Evolutionary conservation across 805 yeast genomes (phyloP), one percentile per base, ranked within the genome.

Genomic region (Saturnispora quitensis): DNA sequence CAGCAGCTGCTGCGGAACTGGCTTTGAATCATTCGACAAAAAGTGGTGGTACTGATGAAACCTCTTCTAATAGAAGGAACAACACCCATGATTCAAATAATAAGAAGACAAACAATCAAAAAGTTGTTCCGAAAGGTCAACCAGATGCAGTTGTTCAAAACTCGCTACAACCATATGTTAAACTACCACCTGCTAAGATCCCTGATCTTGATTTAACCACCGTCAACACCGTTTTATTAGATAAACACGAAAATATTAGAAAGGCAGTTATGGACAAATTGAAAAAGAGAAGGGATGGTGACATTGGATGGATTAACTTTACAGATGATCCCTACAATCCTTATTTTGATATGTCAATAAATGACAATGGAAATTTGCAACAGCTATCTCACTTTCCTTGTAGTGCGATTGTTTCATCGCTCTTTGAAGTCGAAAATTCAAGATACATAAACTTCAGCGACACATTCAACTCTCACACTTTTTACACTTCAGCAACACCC

Each of bases 131-230:
- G 27, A 55, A 53, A 31, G 7, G 17, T 20, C 47, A 58, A 22
- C 22, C 57, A 56, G 17, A 56, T 15, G 18, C 47, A 24, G 28
- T 46, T 34, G 38, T 60, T n/a, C 66, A 68, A n/a, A 67, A 72
- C 55, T 63, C 73, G 5, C 74, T 75, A 38, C 91, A 87, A 62
- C 89, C 95, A 24, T 86, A 89, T 69, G 95, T 89, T 58, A 84
- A 86, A 60, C 67, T 89, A 40, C 96, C 97, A 3, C 84, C 93
- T 38, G 86, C 96, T 1, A 87, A 89, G 67, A 86, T 91, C 56
- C 97, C 98, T 15, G 97, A 91, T 67, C 76, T 90, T 76, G 95
- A 89, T 45, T 73, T 91, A 54, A 83, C 86, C 24, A 87, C 96
- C 5, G 90, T 89, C 10, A 86, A 86, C 50, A 76, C 81, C 45